phyloP scores from a whole-genome alignment of 441 rosid species.

The Jatropha multifida region DNA sequence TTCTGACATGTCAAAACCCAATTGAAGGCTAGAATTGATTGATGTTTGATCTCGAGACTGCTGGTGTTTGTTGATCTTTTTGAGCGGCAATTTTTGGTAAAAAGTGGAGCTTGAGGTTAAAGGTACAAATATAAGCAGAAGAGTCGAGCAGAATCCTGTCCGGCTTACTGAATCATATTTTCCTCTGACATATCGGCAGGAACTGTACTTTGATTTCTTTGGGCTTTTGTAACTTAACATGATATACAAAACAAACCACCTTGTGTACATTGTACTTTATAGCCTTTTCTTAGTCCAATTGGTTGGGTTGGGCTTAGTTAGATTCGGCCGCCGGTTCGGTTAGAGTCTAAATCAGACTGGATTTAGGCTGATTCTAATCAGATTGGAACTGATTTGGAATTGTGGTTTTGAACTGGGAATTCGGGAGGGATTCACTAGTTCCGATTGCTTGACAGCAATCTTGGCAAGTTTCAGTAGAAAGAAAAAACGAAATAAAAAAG shows the following conservation, averaged over 20 bases:
- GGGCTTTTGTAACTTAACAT: not conserved
- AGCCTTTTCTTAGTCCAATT: not conserved
- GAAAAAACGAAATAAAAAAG: no score
- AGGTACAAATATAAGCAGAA: not conserved
- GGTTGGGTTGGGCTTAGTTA: no score
- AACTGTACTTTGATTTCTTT: not conserved
- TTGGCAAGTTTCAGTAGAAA: no score
- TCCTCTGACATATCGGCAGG: not conserved
- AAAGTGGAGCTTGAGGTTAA: not conserved
- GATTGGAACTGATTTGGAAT: no score
- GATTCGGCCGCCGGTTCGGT: no score
- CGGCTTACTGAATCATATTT: not conserved
- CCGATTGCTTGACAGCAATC: no score
- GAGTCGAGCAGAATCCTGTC: not conserved
- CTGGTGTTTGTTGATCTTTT: not conserved
- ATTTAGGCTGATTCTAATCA: no score
- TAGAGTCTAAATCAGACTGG: no score
- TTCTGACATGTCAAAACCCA: slow-evolving; percentile 2
- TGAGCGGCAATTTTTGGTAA: not conserved
- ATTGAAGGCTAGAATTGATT: slow-evolving; percentile 2
- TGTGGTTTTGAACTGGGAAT: no score
- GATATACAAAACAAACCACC: not conserved
- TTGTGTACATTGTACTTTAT: slow-evolving; percentile 2
- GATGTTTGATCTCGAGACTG: not conserved
- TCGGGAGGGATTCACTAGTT: no score